Base-by-base conservation (phyloP, 805 yeast species). In the Candida quercuum region DNA sequence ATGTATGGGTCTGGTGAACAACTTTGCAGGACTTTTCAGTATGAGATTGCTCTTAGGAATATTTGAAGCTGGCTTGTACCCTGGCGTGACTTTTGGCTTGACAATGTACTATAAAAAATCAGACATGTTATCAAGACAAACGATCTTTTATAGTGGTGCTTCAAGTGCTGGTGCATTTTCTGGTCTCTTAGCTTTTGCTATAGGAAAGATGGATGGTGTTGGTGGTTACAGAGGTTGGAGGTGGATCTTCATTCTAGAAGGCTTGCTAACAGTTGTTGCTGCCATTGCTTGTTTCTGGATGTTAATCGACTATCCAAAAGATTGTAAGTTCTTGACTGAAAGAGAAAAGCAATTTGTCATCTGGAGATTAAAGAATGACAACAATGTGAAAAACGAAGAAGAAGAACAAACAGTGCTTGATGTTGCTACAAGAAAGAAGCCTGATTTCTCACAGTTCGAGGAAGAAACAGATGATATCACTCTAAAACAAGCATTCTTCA, bases 11-110 rank as follows among this genome's bases (percentile, higher is more conserved):
- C 69, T 71, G 2, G 71, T 67, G 4, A 59, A 64, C 32, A 56
- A 60, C 22, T 43, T 38, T 19, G 20, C 13, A 3, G 40, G 39
- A 10, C 31, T 43, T 28, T 31, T 38, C 36, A 69, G 67, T 5
- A 49, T 71, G 12, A 59, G 82, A 45, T 61, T 75, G 19, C 43
- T 75, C 18, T 50, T 71, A 14, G 74, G 74, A 8, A 52, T 66
- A 10, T 51, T 64, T 29, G 71, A 67, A 43, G 67, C 69, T 28
- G 70, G 69, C 3, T 57, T 67, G 20, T 62, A 63, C 24, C 71
- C 72, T 3, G 72, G 67, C 31, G 58, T 66, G n/a, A 56, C 59
- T 12, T 58, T 60, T 37, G 56, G 59, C 44, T 56, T 69, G 33
- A 56, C 69, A 10, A 54, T 59, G 45, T 69, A 61, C 47, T 69